Percentiles rank a stretch among this genome's conserved stretches.
These are phyloP conservation scores for Dothistroma pini DNA, from an alignment of 2,329 filamentous ascomycete species.

Conservation along the genomic window DNA sequence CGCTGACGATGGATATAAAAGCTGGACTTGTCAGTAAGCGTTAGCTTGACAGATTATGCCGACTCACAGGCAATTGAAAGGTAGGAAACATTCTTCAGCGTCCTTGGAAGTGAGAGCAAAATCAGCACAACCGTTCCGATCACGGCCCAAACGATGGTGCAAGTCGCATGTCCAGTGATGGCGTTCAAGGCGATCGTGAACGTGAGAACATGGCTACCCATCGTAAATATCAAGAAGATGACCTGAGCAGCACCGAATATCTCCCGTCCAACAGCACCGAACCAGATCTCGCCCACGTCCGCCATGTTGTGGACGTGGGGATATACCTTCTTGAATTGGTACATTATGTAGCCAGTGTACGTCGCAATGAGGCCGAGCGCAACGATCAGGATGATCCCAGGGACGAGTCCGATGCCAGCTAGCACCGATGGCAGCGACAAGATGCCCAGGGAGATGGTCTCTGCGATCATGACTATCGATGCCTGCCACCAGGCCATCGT, in stretches of 20 bases:
- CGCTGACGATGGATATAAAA: slow-evolving; percentile 49
- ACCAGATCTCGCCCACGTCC: slow-evolving; percentile 62
- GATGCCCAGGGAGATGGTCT: slow-evolving; percentile 56
- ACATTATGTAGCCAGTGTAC: slow-evolving; percentile 59
- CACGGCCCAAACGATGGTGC: slow-evolving; percentile 63
- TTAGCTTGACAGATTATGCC: not conserved
- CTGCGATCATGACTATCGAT: slow-evolving; percentile 51
- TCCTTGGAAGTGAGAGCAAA: slow-evolving; percentile 58
- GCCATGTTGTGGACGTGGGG: slow-evolving; percentile 58
- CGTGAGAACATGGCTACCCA: slow-evolving; percentile 65
- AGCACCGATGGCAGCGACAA: slow-evolving; percentile 54
- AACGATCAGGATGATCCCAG: slow-evolving; percentile 54
- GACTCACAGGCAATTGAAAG: slow-evolving; percentile 56
- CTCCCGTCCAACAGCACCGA: slow-evolving; percentile 60
- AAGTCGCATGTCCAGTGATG: slow-evolving; percentile 59
- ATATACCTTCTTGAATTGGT: slow-evolving; percentile 55
- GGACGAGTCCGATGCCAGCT: slow-evolving; percentile 51
- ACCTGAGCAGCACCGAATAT: slow-evolving; percentile 60
- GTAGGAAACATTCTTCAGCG: slow-evolving; percentile 60
- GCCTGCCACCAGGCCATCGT: slow-evolving; percentile 48
- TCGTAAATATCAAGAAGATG: slow-evolving; percentile 65
- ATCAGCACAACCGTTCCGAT: slow-evolving; percentile 58
- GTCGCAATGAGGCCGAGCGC: slow-evolving; percentile 54
- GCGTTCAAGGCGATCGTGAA: slow-evolving; percentile 68
- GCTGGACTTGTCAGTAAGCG: slow-evolving; percentile 36